Evolutionary conservation across 768 basidiomycete species (phyloP), one percentile per base, ranked within the genome.

Genomic region (Leccinum ochraceum): DNA sequence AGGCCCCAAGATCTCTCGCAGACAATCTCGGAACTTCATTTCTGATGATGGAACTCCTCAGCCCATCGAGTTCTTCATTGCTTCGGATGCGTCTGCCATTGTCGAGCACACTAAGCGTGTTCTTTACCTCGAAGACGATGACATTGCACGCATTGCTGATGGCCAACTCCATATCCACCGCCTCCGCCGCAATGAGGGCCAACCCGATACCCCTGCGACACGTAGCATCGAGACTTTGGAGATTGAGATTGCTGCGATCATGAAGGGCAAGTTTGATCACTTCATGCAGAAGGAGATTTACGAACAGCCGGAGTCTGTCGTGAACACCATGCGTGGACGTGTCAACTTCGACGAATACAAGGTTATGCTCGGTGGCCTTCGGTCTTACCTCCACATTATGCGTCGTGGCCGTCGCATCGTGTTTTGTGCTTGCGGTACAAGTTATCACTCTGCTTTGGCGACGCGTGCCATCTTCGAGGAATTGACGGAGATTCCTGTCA

Each of bases 271-370:
- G 77, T 99, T 98, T 74, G 94, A 94, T 73, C 95, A 96, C 73
- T 99, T 99, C 80, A 99, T 99, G 97, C 96, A 98, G 76, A 99
- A 99, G 81, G 97, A 99, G 77, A 98, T 98, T 68, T 98, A 94
- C 81, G 93, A 98, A 73, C 96, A 98, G 75, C 96, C 97, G 54
- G 97, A 99, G 72, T 96, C 94, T 28, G 97, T 98, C 63, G 94
- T 98, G 78, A 99, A 99, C 84, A 99, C 97, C 54, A 99, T 99
- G 97, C 92, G 97, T 85, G 97, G 97, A 62, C 94, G 97, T 67
- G 92, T 99, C 81, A 98, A 97, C 83, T 99, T 99, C 68, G 97
- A 98, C 72, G 86, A 83, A 56, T 85, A 92, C 77, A 83, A 83
- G 64, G 92, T 99, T 72, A 98, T 90, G 11, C 88, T 99, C 48